phyloP scores from a whole-genome alignment of 306 rosid species.

The Pachyrhizus erosus region DNA sequence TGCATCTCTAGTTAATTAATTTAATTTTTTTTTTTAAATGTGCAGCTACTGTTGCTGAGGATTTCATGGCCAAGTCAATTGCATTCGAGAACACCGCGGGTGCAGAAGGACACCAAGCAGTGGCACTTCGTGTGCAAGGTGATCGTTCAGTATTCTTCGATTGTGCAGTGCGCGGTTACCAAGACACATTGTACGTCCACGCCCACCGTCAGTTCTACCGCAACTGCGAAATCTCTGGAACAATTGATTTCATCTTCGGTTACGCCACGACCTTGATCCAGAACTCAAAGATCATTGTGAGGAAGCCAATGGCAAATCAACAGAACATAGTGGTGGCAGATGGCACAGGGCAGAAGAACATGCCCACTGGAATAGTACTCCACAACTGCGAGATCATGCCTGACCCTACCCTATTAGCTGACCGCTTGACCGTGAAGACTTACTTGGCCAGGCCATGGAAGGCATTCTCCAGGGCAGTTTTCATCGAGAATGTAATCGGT shows the following conservation, averaged over 20 bases:
- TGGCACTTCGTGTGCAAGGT: slow-evolving; percentile 66
- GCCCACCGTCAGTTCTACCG: slow-evolving; percentile 66
- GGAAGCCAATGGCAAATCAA: slow-evolving; percentile 52
- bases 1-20: no score
- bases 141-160: slow-evolving; percentile 56
- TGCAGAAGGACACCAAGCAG: slow-evolving; percentile 65
- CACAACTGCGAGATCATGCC: slow-evolving; percentile 66
- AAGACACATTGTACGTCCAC: slow-evolving; percentile 69
- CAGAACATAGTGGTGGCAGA: slow-evolving; percentile 59
- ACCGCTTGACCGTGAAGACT: slow-evolving; percentile 42
- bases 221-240: slow-evolving; percentile 72
- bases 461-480: slow-evolving; percentile 54
- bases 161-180: slow-evolving; percentile 63
- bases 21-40: no score
- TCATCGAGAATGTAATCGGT: slow-evolving; percentile 58
- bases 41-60: slow-evolving; percentile 39
- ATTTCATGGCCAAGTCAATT: slow-evolving; percentile 64
- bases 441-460: slow-evolving; percentile 81
- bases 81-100: slow-evolving; percentile 77
- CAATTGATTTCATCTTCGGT: slow-evolving; percentile 77
- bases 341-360: slow-evolving; percentile 32
- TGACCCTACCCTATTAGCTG: slow-evolving; percentile 36
- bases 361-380: slow-evolving; percentile 49
- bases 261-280: slow-evolving; percentile 54
- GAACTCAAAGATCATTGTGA: slow-evolving; percentile 54